Base-by-base conservation (phyloP, 2,329 filamentous ascomycete species). In the Hymenoscyphus infarciens region DNA sequence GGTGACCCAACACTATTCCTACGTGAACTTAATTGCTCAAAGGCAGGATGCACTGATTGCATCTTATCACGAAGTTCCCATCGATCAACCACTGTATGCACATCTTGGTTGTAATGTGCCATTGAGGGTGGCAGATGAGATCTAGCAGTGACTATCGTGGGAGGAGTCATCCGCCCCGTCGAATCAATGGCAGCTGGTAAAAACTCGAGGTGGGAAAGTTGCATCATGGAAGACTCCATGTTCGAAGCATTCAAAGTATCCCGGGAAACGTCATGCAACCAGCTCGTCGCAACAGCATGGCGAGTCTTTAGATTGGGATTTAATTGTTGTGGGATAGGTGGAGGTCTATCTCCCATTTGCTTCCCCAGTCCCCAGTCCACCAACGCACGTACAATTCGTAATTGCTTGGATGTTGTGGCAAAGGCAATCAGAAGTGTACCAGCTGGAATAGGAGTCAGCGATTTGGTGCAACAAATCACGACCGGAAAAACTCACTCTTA, bases 1-100 rank as follows among this genome's bases (percentile, higher is more conserved):
- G 56, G 49, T 38, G 62, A 64, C 5, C 65, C 70, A 38, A 70
- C 74, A 64, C 81, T 84, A 71, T 84, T 86, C 70, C 85, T 86
- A 68, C 88, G 85, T 53, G 82, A 81, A 7, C 86, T 85, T 29
- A 95, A 80, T 69, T 93, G 88, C 67, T 92, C 89, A 73, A 96
- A 94, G 13, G 88, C 89, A 1, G 87, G 78, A 72, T 95, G 90
- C 7, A 96, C 77, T 10, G 78, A 81, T 66, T 88, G 85, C n/a
- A 82, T 77, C 56, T 85, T 81, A 35, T 90, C 86, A 35, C 83
- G 81, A 10, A 94, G 74, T 68, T 95, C 88, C 94, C 94, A 98
- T 65, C 89, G 84, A 66, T 92, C 87, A 65, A 98, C 81, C 49
- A 93, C 83, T 68, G 88, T 96, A 68, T 89, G 86, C 0, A 85